phyloP scores from a whole-genome alignment of 2,329 filamentous ascomycete species.

The Aspergillus sp. region DNA sequence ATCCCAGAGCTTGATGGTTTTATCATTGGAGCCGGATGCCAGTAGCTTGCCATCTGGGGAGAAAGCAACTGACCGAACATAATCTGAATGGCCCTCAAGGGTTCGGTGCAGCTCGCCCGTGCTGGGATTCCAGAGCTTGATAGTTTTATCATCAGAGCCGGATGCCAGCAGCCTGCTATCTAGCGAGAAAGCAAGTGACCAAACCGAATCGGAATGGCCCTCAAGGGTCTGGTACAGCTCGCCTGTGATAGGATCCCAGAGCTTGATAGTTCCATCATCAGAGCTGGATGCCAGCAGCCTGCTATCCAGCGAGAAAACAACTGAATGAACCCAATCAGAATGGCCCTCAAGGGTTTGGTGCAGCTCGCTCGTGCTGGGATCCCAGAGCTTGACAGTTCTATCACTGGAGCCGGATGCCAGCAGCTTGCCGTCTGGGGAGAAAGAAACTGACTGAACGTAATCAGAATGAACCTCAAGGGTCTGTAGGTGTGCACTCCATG shows the following conservation, averaged over 20 bases:
- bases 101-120: too few relatives aligned
- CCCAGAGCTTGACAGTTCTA: too few relatives aligned
- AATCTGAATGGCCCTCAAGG: slow-evolving; percentile 1
- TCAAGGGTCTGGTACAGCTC: neutral
- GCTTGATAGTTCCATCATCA: too few relatives aligned
- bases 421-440: slow-evolving; percentile 22
- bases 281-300: too few relatives aligned
- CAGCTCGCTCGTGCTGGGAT: neutral
- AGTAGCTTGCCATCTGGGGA: neutral
- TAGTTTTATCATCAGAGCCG: slow-evolving; percentile 14
- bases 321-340: too few relatives aligned
- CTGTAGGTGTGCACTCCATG: slow-evolving; percentile 9
- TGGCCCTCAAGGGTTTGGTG: too few relatives aligned
- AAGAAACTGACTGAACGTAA: too few relatives aligned
- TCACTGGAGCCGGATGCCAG: slow-evolving; percentile 5
- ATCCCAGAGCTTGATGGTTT: neutral
- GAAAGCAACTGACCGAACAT: neutral
- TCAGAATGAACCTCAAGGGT: slow-evolving; percentile 18
- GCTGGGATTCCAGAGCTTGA: slow-evolving; percentile 17
- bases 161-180: slow-evolving; percentile 19
- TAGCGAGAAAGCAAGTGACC: slow-evolving; percentile 22
- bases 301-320: too few relatives aligned
- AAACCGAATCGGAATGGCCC: neutral
- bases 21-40: neutral
- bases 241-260: too few relatives aligned